phyloP scores from a whole-genome alignment of 2,329 filamentous ascomycete species.

The Apiospora aurea region DNA sequence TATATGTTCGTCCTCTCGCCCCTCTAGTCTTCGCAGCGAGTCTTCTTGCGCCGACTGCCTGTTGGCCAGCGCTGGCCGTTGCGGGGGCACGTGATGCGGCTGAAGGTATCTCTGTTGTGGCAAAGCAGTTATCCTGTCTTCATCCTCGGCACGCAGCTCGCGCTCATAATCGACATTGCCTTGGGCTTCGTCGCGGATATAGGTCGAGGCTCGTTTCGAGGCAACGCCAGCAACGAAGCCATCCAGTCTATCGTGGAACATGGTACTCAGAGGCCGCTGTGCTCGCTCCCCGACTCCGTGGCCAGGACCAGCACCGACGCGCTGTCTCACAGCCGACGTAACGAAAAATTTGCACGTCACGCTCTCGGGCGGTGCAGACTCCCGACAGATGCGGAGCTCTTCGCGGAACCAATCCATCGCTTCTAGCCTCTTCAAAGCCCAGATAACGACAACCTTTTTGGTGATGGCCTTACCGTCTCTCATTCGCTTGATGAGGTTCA shows the following conservation, averaged over 20 bases:
- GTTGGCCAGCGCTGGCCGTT: constrained; percentile 42
- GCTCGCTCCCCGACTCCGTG: constrained; percentile 43
- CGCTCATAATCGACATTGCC: constrained; percentile 81
- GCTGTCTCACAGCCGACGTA: constrained; percentile 73
- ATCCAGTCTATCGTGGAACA: constrained; percentile 87
- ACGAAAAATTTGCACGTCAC: constrained; percentile 96
- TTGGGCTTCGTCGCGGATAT: constrained; percentile 82
- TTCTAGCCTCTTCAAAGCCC: constrained; percentile 89
- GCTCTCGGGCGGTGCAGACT: constrained; percentile 85
- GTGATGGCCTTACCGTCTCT: constrained; percentile 93
- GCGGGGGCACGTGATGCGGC: constrained; percentile 53
- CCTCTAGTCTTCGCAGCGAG: constrained; percentile 57
- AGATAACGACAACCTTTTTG: constrained; percentile 89
- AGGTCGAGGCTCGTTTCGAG: constrained; percentile 82
- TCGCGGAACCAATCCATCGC: constrained; percentile 98
- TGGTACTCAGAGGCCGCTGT: constrained; percentile 72
- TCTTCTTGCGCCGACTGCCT: constrained; percentile 51
- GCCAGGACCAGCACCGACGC: constrained; percentile 21
- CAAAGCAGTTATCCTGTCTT: constrained; percentile 84
- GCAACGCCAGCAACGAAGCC: constrained; percentile 87
- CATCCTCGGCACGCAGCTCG: constrained; percentile 80
- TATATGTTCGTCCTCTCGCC: constrained; percentile 52
- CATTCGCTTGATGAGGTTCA: constrained; percentile 97
- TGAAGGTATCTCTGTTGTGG: constrained; percentile 73
- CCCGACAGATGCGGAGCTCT: constrained; percentile 88